Conservation (phyloP, 148 eudicot genomes). For the Dysphania ambrosioides region DNA sequence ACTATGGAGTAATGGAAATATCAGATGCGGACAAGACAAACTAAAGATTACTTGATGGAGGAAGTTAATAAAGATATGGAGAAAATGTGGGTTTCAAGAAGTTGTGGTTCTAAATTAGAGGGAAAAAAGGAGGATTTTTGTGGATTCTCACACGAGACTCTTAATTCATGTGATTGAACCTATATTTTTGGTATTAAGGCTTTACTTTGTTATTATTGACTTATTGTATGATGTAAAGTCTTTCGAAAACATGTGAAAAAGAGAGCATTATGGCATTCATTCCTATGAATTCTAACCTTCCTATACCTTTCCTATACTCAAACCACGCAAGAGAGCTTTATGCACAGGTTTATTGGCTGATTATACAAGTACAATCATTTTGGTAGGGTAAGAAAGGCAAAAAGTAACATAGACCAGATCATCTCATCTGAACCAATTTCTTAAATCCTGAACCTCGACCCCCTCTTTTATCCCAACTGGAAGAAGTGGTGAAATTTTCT, state of each 20-base stretch:
- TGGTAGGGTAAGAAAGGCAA: neutral
- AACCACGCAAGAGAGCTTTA: neutral
- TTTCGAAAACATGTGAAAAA: neutral
- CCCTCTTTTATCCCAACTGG: neutral
- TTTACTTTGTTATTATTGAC: no score
- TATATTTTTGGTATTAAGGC: no score
- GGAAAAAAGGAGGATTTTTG: no score
- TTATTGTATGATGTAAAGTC: no score
- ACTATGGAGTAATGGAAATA: no score
- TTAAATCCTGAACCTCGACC: neutral
- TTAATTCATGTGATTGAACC: no score
- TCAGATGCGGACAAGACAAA: no score
- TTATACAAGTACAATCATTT: neutral
- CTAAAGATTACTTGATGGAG: no score
- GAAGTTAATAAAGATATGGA: no score
- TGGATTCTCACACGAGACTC: no score
- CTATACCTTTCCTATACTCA: neutral
- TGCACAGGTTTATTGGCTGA: neutral
- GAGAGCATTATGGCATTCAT: neutral
- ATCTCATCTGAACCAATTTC: neutral
- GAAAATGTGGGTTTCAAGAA: no score
- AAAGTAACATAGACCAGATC: neutral
- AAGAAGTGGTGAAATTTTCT: neutral
- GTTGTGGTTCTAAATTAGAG: no score
- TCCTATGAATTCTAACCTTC: neutral